Evolutionary conservation across 148 eudicot species (phyloP), one percentile per base, ranked within the genome.

Genomic region (Drosera capensis): DNA sequence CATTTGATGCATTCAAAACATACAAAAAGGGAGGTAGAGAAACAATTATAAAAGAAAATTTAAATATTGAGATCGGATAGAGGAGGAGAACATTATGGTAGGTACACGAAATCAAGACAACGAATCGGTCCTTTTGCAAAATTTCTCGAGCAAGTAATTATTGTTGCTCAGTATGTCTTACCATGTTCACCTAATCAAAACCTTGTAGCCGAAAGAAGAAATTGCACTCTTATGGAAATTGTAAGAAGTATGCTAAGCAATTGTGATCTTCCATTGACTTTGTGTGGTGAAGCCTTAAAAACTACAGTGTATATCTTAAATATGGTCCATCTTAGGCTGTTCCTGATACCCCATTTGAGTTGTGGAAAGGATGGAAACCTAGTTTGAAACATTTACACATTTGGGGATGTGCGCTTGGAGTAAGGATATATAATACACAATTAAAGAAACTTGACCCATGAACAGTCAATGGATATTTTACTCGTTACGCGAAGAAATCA

Each of bases 391-490:
- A 56, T 17, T 2, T 56, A 14, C 25, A 38, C 14, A n/a, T n/a
- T n/a, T n/a, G n/a, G 45, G 45, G 60, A 5, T 56, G 52, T 36
- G 37, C 45, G 9, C 17, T 16, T 12, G 37, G n/a, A 55, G 51
- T 23, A 18, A 44, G 51, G 14, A 17, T 45, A 20, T 49, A 49
- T 36, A 20, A 49, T 19, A 41, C 43, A 5, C 25, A 22, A 13
- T 8, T 6, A 20, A 34, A 14, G 19, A 49, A 49, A 31, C n/a
- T 49, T 6, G 54, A 49, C 35, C 16, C 24, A 9, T 20, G 17
- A 9, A 51, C 56, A 9, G 25, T 39, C 5, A 22, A 35, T 23
- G 31, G 14, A 2, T 51, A 9, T 22, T 51, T 40, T 15, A 51
- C 24, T 35, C 23, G 22, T 13, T 36, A 50, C 22, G n/a, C 43